phyloP scores from a whole-genome alignment of 2,329 filamentous ascomycete species.

The Coniochaeta ligniaria region DNA sequence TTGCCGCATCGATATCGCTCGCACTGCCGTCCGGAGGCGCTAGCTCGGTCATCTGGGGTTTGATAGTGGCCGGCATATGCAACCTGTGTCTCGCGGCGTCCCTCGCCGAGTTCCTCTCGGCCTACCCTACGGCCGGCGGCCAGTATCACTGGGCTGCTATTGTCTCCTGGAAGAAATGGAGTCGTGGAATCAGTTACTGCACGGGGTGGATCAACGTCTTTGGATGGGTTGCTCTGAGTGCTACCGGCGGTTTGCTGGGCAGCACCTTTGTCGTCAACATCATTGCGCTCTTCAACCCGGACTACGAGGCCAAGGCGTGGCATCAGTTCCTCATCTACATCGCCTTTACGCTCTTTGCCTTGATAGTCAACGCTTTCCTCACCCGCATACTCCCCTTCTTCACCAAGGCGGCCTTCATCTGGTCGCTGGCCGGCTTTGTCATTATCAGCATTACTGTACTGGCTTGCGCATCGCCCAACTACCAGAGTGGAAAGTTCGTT shows the following conservation, averaged over 20 bases:
- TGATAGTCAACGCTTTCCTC: slow-evolving; percentile 59
- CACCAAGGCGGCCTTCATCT: slow-evolving; percentile 63
- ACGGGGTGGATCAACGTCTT: slow-evolving; percentile 68
- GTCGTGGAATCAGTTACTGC: slow-evolving; percentile 58
- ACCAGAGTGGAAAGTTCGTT: slow-evolving; percentile 56
- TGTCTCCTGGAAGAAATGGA: slow-evolving; percentile 52
- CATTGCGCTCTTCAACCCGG: slow-evolving; percentile 52
- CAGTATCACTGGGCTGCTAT: slow-evolving; percentile 69
- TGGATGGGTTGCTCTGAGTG: slow-evolving; percentile 65
- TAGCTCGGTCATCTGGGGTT: slow-evolving; percentile 66
- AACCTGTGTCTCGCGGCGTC: slow-evolving; percentile 64
- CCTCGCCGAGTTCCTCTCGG: slow-evolving; percentile 64
- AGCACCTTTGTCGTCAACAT: slow-evolving; percentile 61
- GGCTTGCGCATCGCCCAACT: slow-evolving; percentile 58
- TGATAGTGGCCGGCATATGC: slow-evolving; percentile 56
- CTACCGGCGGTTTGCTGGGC: slow-evolving; percentile 60
- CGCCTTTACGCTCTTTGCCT: slow-evolving; percentile 52
- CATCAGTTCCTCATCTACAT: slow-evolving; percentile 70
- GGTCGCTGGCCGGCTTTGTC: slow-evolving; percentile 62
- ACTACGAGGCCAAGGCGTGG: slow-evolving; percentile 53
- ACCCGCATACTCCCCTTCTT: slow-evolving; percentile 55
- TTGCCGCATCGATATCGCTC: slow-evolving; percentile 37
- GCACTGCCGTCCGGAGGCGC: slow-evolving; percentile 62
- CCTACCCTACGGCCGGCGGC: slow-evolving; percentile 52
- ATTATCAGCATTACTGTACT: slow-evolving; percentile 65